Evolutionary conservation across 306 rosid species (phyloP).

Genomic region (Vachellia pachyceras): DNA sequence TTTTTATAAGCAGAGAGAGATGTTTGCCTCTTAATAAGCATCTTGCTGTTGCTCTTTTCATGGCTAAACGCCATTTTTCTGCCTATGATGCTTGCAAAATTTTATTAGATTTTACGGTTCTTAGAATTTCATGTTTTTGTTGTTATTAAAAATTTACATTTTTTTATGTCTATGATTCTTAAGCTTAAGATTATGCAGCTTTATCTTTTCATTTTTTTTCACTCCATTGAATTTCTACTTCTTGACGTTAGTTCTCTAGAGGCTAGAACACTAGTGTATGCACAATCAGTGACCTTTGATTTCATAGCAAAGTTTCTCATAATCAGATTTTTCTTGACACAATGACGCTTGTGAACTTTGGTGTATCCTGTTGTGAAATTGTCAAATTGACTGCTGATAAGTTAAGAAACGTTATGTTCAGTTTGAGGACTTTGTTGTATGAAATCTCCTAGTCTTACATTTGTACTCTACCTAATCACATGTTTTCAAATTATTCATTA

Average conservation of each 20-base stretch:
- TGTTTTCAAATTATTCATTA: not conserved
- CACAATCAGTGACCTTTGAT: not conserved
- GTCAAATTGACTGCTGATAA: not conserved
- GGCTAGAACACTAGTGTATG: not conserved
- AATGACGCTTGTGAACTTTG: not conserved
- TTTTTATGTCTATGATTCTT: too few relatives aligned
- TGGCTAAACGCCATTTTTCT: not conserved
- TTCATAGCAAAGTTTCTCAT: not conserved
- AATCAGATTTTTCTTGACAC: not conserved
- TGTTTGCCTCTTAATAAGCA: not conserved
- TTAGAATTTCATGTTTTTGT: not conserved
- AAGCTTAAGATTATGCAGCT: not conserved
- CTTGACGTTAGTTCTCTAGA: not conserved
- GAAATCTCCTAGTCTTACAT: not conserved
- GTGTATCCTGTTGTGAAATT: conserved; percentile 13
- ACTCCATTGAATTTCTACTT: not conserved
- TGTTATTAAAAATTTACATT: too few relatives aligned
- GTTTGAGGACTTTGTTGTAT: too few relatives aligned
- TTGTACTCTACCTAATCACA: conserved; percentile 4
- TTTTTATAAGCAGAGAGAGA: not conserved
- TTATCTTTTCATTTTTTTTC: not conserved
- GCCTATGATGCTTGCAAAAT: conserved; percentile 9
- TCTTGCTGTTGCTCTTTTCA: not conserved
- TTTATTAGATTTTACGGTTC: not conserved
- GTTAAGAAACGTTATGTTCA: not conserved